These are phyloP conservation scores for Nemania bipapillata DNA, from an alignment of 2,329 filamentous ascomycete genomes.

Conservation along the genomic window DNA sequence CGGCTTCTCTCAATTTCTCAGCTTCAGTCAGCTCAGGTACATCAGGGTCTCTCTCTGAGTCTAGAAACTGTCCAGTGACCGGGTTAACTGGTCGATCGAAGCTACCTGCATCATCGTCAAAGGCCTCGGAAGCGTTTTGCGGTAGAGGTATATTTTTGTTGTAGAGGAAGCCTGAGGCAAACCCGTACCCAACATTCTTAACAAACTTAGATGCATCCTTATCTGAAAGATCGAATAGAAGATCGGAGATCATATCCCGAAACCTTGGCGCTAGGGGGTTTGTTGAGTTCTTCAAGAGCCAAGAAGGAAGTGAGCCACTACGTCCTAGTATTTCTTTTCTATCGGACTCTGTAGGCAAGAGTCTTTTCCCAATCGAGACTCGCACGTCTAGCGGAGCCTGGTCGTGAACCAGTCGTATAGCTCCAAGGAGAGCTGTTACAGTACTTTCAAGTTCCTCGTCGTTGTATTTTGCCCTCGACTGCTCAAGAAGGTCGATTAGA, in stretches of 20 bases:
- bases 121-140: conserved; percentile 69
- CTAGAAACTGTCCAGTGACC: conserved; percentile 84
- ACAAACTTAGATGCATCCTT: conserved; percentile 83
- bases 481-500: conserved; percentile 76
- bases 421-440: conserved; percentile 77
- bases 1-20: conserved; percentile 92
- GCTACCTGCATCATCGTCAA: conserved; percentile 48
- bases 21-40: conserved; percentile 83
- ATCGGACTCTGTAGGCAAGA: conserved; percentile 82
- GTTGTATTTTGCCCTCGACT: conserved; percentile 70
- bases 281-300: conserved; percentile 80
- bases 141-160: conserved; percentile 84
- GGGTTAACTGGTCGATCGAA: conserved; percentile 72
- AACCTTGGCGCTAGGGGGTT: conserved; percentile 77
- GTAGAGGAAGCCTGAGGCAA: conserved; percentile 88
- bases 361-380: conserved; percentile 68
- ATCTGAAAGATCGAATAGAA: conserved; percentile 88
- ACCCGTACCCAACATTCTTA: conserved; percentile 92
- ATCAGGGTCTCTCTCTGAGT: conserved; percentile 70
- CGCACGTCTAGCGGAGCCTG: conserved; percentile 72
- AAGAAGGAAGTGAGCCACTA: conserved; percentile 77
- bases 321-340: conserved; percentile 80
- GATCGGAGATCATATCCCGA: conserved; percentile 76
- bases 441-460: conserved; percentile 77
- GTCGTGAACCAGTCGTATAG: conserved; percentile 77